phyloP scores from a whole-genome alignment of 805 yeast genomes.

The Jamesozyma spencerorum region DNA sequence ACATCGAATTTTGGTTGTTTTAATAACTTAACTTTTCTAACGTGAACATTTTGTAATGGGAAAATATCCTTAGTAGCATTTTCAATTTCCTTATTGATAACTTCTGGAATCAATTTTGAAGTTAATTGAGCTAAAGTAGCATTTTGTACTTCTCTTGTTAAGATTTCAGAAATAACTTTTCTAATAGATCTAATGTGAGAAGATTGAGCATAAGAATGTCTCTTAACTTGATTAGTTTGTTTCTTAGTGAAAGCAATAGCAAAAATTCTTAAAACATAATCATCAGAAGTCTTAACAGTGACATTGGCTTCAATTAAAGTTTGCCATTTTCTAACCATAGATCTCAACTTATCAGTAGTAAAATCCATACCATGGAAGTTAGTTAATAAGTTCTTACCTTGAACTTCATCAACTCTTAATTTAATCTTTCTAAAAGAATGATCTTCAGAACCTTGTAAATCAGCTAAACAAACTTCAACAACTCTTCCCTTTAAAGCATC shows the following conservation, averaged over 20 bases:
- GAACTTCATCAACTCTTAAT: slow-evolving; percentile 97
- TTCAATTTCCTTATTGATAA: slow-evolving; percentile 96
- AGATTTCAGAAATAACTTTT: slow-evolving; percentile 92
- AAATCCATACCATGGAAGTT: slow-evolving; percentile 99
- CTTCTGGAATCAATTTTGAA: slow-evolving; percentile 95
- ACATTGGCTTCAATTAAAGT: slow-evolving; percentile 95
- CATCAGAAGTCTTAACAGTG: slow-evolving; percentile 95
- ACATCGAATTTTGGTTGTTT: slow-evolving; percentile 98
- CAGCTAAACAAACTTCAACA: slow-evolving; percentile 91
- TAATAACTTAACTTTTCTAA: slow-evolving; percentile 96
- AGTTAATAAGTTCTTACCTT: slow-evolving; percentile 95
- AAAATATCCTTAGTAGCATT: slow-evolving; percentile 87
- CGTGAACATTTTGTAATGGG: slow-evolving; percentile 97
- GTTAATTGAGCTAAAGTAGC: slow-evolving; percentile 93
- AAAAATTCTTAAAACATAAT: slow-evolving; percentile 90
- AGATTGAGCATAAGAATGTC: slow-evolving; percentile 95
- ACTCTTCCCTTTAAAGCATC: slow-evolving; percentile 98
- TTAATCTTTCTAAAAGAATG: slow-evolving; percentile 95
- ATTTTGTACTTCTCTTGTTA: slow-evolving; percentile 92
- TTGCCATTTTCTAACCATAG: slow-evolving; percentile 98
- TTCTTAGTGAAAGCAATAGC: slow-evolving; percentile 98
- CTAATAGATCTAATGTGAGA: slow-evolving; percentile 95
- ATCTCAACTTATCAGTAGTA: slow-evolving; percentile 94
- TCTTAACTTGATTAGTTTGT: slow-evolving; percentile 92
- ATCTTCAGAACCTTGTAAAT: slow-evolving; percentile 97